Conservation (phyloP, 2,329 filamentous ascomycete species). For the Aspergillus ruber region DNA sequence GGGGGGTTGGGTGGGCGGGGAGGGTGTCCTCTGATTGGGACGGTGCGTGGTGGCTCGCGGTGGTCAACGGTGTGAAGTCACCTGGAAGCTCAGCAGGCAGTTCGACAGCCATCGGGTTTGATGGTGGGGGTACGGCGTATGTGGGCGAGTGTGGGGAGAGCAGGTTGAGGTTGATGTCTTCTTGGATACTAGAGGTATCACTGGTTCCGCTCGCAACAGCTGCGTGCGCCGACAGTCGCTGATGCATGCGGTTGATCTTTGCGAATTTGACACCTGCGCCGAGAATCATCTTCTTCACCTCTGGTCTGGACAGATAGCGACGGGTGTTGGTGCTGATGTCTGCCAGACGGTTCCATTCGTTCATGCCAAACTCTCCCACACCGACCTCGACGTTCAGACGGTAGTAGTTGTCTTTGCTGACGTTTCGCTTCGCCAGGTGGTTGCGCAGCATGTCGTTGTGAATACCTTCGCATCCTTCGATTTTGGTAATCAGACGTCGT, state of each 20-base stretch:
- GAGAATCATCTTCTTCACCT: constrained; percentile 70
- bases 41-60: constrained; percentile 11
- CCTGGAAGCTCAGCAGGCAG: constrained; percentile 49
- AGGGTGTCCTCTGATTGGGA: constrained; percentile 24
- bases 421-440: constrained; percentile 66
- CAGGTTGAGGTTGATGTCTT: constrained; percentile 14
- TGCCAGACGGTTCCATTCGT: constrained; percentile 89
- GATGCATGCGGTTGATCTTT: constrained; percentile 72
- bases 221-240: constrained; percentile 53
- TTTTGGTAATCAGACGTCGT: constrained; percentile 76
- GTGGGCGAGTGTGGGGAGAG: constrained; percentile 17
- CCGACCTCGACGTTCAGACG: constrained; percentile 95
- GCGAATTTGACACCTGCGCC: constrained; percentile 73
- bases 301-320: constrained; percentile 67
- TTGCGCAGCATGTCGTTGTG: constrained; percentile 81
- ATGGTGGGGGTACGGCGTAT: constrained; percentile 31
- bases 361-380: constrained; percentile 97
- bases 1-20: constrained; percentile 22
- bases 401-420: constrained; percentile 87
- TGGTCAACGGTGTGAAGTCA: constrained; percentile 22
- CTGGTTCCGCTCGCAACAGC: constrained; percentile 25
- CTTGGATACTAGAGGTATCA: constrained; percentile 23
- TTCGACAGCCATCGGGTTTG: constrained; percentile 49
- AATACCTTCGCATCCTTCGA: constrained; percentile 88
- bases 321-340: constrained; percentile 92